Conservation (phyloP, 805 yeast species). For the Kazachstania kunashirensis region DNA sequence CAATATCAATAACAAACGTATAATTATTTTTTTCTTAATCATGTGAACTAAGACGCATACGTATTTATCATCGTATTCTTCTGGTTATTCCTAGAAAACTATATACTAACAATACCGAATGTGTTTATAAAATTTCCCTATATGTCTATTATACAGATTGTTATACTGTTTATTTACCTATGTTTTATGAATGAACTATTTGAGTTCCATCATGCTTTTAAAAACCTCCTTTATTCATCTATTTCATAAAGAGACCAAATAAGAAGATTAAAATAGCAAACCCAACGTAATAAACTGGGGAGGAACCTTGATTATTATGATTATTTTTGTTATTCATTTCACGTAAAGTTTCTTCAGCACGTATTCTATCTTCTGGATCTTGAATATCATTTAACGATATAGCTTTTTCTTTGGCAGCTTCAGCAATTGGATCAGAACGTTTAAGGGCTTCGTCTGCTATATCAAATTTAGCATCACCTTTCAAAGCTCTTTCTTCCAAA, state of each 20-base stretch:
- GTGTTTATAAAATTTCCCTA: no score
- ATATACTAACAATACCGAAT: no score
- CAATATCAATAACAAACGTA: no score
- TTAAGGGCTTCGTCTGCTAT: slow-evolving; percentile 4
- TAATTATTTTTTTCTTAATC: no score
- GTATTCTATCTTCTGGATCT: slow-evolving; percentile 66
- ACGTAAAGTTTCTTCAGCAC: slow-evolving; percentile 32
- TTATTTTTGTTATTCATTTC: slow-evolving; percentile 9
- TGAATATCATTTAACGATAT: slow-evolving; percentile 32
- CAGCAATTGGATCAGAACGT: slow-evolving; percentile 18
- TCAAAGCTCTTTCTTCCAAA: slow-evolving; percentile 15
- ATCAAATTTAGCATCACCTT: slow-evolving; percentile 5
- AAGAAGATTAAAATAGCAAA: slow-evolving; percentile 29
- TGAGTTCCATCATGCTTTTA: no score
- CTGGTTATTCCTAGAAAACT: no score
- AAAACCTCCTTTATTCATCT: neutral
- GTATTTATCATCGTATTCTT: no score
- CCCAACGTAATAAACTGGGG: slow-evolving; percentile 21
- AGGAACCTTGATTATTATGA: slow-evolving; percentile 7
- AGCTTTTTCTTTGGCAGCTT: slow-evolving; percentile 27
- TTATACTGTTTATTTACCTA: neutral
- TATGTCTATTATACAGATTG: neutral
- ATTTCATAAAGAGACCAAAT: slow-evolving; percentile 27
- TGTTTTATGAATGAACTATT: no score
- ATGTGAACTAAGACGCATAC: no score